Percentiles rank a stretch among this genome's conserved stretches.
These are phyloP conservation scores for Paramecium octaurelia DNA, from an alignment of 73 alveolate species.

Conservation along the genomic window DNA sequence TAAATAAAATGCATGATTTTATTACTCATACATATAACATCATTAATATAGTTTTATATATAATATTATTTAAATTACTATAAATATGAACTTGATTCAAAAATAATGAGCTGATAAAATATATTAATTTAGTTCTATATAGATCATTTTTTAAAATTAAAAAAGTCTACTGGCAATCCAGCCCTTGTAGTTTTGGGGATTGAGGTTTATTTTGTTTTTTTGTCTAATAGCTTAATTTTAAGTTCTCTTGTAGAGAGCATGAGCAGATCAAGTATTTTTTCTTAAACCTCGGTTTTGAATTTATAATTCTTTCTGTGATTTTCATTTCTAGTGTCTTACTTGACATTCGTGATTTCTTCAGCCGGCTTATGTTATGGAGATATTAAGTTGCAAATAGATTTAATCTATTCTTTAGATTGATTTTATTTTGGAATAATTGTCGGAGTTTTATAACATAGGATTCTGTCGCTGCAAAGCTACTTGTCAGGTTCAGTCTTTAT, in stretches of 20 bases:
- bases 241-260: neutral
- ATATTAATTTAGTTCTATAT: neutral
- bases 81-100: neutral
- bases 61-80: too few species aligned
- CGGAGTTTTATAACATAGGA: neutral
- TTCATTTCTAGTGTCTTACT: neutral
- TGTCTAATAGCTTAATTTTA: neutral
- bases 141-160: neutral
- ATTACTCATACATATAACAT: too few species aligned
- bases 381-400: neutral
- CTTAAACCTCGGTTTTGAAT: neutral
- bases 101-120: neutral
- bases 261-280: neutral
- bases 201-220: neutral
- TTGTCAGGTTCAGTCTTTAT: neutral
- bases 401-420: neutral
- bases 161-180: constrained; percentile 1
- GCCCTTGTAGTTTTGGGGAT: neutral
- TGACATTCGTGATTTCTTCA: neutral
- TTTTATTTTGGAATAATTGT: neutral
- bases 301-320: neutral
- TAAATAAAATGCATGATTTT: too few species aligned
- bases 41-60: too few species aligned
- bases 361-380: neutral
- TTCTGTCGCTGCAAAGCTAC: neutral